phyloP scores from a whole-genome alignment of 2,329 filamentous ascomycete species.

The Colletotrichum sansevieriae region DNA sequence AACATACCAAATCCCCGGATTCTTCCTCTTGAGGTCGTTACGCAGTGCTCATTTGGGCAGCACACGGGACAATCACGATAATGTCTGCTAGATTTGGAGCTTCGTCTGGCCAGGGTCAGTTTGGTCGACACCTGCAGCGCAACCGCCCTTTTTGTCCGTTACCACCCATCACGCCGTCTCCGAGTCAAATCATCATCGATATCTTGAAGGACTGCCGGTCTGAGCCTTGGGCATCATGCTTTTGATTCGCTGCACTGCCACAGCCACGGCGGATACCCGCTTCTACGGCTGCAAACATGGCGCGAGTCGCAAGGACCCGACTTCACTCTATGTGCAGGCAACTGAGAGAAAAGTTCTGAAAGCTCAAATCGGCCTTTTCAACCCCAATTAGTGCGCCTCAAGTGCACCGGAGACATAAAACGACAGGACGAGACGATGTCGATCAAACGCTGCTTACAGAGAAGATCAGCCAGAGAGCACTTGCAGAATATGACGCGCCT shows the following conservation, averaged over 20 bases:
- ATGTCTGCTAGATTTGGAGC: neutral
- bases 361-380: neutral
- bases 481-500: no score
- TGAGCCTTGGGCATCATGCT: neutral
- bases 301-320: neutral
- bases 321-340: neutral
- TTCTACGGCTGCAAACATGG: neutral
- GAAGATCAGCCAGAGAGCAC: no score
- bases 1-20: conserved; percentile 29
- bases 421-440: no score
- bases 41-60: neutral
- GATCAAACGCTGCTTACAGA: no score
- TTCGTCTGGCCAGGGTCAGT: conserved; percentile 11
- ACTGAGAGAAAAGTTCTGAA: neutral
- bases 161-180: neutral
- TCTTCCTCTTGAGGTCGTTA: conserved; percentile 1
- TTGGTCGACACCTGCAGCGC: conserved; percentile 5
- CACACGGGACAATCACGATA: conserved; percentile 12
- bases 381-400: no score
- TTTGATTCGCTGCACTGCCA: conserved; percentile 5
- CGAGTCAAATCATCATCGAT: neutral
- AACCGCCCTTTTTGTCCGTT: conserved; percentile 7
- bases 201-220: neutral
- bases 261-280: conserved; percentile 10
- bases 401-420: no score